These are phyloP conservation scores for Penicillium samsonianum DNA, from an alignment of 495 filamentous ascomycete genomes.

Conservation along the genomic window DNA sequence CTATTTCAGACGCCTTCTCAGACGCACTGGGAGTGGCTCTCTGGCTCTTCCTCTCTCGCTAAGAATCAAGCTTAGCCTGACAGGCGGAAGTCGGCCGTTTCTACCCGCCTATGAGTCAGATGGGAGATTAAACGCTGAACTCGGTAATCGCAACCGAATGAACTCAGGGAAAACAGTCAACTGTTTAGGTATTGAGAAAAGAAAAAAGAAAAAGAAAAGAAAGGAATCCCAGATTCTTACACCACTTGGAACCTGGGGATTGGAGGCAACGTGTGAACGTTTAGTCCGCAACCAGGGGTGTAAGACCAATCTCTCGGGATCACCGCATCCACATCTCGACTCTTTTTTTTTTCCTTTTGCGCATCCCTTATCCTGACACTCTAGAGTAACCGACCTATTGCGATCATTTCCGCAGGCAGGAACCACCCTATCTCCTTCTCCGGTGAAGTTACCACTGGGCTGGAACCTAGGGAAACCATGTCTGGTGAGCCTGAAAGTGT, in stretches of 20 bases:
- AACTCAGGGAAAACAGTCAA: not conserved
- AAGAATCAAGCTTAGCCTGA: conserved; percentile 13
- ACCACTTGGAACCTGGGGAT: conserved; percentile 1
- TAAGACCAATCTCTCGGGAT: conserved; percentile 21
- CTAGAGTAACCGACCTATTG: not conserved
- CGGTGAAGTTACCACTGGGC: conserved; percentile 15
- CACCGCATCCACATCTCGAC: conserved; percentile 11
- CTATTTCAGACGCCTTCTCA: conserved; percentile 4
- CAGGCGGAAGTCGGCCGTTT: conserved; percentile 23
- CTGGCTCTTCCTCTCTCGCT: conserved; percentile 8
- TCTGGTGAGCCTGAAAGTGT: conserved; percentile 6
- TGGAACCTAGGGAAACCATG: conserved; percentile 18
- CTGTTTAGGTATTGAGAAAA: not conserved
- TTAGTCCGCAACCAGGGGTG: conserved; percentile 11
- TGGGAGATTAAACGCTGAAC: conserved; percentile 19
- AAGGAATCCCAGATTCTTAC: not conserved
- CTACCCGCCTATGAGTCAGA: conserved; percentile 27
- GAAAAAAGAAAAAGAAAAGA: not conserved
- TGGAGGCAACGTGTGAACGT: conserved; percentile 7
- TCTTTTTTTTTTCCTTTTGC: not conserved
- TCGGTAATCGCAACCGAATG: conserved; percentile 31
- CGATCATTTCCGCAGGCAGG: conserved; percentile 7
- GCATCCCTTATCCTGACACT: not conserved
- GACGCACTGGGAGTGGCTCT: not conserved
- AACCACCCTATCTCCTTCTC: conserved; percentile 7